Evolutionary conservation across 257 asterid species (phyloP), one percentile per base, ranked within the genome.

Genomic region (Vinca minor): DNA sequence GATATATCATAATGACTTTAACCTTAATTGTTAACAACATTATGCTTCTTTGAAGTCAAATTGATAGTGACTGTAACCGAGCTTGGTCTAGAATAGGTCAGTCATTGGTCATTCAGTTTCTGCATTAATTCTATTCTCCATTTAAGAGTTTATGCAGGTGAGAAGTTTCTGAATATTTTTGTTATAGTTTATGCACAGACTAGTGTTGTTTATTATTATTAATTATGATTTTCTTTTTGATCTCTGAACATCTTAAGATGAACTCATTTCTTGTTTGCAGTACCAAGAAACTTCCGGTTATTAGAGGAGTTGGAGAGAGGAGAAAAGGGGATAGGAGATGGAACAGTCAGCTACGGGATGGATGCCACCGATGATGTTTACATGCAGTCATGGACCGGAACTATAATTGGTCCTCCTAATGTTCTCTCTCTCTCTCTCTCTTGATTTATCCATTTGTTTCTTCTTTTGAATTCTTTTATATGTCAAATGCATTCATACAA

Each of bases 351-450:
- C 82, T 88, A 85, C 23, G 96, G 96, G 41, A 88, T 88, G 96
- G 94, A 88, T 63, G 96, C 83, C 63, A 86, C 91, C 1, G 95
- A 88, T 69, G 96, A 88, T 67, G 79, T 88, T 35, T 85, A 70
- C 85, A 85, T 88, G 96, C 89, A 85, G 65, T 88, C 94, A 12
- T 88, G 96, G 96, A 88, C 96, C 2, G 96, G 96, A 73, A 88
- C 96, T 60, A 82, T 88, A 67, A 82, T 88, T 58, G 96, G 96
- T 63, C 96, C 95, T 67, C 89, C 92, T 61, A 88, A 88, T 71
- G 94, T 88, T 64, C 65, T 95, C 69, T 66, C 48, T 56, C 69
- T 71, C 35, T 32, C 32, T 38, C 52, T 14, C 6, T 14, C 17
- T 39, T 29, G 1, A 5, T 46, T 3, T 8, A 45, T 62, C 8